Evolutionary conservation across 2,329 filamentous ascomycete species (phyloP).

Genomic region (Rosellinia necatrix): DNA sequence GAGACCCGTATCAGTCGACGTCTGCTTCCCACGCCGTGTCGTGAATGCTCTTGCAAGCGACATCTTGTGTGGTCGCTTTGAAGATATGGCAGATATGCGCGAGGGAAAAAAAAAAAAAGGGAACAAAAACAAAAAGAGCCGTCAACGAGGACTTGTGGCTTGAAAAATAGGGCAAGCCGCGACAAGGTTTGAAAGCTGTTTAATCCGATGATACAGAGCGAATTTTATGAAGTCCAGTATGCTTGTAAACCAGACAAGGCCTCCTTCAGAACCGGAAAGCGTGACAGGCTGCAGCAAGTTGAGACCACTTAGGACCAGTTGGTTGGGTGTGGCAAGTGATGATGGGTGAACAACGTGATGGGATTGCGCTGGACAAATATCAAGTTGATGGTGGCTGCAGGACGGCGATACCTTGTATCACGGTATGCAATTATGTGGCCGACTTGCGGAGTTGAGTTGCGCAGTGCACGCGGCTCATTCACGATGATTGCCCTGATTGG

Average conservation of each 20-base stretch:
- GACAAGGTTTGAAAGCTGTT: background rate
- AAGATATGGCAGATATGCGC: background rate
- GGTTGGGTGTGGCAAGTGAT: conserved; percentile 24
- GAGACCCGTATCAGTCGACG: conserved; percentile 47
- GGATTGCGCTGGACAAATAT: conserved; percentile 22
- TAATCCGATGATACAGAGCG: background rate
- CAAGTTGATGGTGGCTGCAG: conserved; percentile 3
- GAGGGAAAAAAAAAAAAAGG: too few species aligned
- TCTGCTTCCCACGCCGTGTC: conserved; percentile 67
- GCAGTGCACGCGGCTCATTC: conserved; percentile 25
- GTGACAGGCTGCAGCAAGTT: conserved; percentile 9
- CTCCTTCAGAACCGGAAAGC: conserved; percentile 2
- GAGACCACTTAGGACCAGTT: conserved; percentile 18
- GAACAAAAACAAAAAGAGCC: too few species aligned
- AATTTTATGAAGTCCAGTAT: conserved; percentile 1
- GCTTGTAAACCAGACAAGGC: conserved; percentile 8
- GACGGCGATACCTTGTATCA: conserved; percentile 13
- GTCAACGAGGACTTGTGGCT: too few species aligned
- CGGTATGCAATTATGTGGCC: conserved; percentile 10
- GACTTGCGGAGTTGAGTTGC: conserved; percentile 17
- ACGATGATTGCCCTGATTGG: conserved; percentile 39
- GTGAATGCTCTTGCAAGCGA: conserved; percentile 74
- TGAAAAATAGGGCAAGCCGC: background rate
- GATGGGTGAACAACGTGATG: conserved; percentile 29
- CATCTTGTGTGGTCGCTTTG: conserved; percentile 46